Evolutionary conservation across 2,329 filamentous ascomycete species (phyloP).

Genomic region (Chaetomiaceae sp.): DNA sequence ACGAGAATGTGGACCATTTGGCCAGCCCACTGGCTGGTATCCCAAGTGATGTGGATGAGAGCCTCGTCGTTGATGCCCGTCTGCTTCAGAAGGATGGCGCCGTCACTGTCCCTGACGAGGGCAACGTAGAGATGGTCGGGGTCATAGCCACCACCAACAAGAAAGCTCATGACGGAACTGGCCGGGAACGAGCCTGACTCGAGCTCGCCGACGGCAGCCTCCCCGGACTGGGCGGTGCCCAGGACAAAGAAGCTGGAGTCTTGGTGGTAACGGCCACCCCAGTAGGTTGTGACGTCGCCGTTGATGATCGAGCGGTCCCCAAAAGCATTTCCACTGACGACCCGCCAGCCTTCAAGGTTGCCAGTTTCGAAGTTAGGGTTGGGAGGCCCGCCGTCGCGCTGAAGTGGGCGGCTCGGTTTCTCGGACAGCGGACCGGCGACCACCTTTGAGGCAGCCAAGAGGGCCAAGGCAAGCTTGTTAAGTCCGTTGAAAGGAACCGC

Average conservation of each 20-base stretch:
- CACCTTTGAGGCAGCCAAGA: constrained; percentile 2
- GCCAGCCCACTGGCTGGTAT: constrained; percentile 27
- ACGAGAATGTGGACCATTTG: constrained; percentile 19
- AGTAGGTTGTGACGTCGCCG: constrained; percentile 22
- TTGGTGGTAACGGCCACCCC: constrained; percentile 27
- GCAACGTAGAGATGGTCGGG: constrained; percentile 26
- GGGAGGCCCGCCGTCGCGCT: neutral
- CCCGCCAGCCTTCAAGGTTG: constrained; percentile 25
- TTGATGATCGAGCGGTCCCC: constrained; percentile 23
- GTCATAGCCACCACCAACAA: constrained; percentile 29
- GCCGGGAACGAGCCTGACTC: constrained; percentile 26
- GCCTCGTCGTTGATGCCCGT: constrained; percentile 29
- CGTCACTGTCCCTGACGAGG: constrained; percentile 25
- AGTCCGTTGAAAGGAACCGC: neutral
- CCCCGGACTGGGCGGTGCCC: constrained; percentile 25
- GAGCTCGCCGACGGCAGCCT: constrained; percentile 25
- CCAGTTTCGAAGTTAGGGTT: constrained; percentile 27
- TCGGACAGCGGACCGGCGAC: neutral
- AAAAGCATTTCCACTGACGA: constrained; percentile 25
- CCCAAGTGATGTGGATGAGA: constrained; percentile 27
- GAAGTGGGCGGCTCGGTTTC: neutral
- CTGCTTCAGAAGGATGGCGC: constrained; percentile 25
- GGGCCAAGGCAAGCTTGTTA: constrained; percentile 3
- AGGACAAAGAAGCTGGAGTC: constrained; percentile 24
- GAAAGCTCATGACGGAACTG: constrained; percentile 27